Percentiles rank a stretch among this genome's conserved stretches.
phyloP scores from a whole-genome alignment of 2,329 filamentous ascomycete genomes.

The Xylariaceae sp. region DNA sequence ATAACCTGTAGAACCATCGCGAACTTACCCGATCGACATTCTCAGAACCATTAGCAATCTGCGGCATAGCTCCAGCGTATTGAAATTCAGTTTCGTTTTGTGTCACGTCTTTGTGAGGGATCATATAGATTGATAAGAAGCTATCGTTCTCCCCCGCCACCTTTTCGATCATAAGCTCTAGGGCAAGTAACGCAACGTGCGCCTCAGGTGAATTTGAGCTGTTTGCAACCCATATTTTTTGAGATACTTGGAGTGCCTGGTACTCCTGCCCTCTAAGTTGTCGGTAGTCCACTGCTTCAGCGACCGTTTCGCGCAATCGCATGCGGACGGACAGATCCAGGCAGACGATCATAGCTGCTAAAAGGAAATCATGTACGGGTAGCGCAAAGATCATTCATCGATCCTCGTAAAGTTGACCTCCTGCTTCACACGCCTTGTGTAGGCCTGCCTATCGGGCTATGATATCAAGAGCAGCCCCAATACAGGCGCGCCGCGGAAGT shows the following conservation, averaged over 20 bases:
- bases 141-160: not conserved
- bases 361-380: slow-evolving; percentile 55
- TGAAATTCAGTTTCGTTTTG: not conserved
- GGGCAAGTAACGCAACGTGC: not conserved
- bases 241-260: slow-evolving; percentile 25
- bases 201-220: not conserved
- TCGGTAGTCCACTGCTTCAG: not conserved
- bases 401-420: slow-evolving; percentile 51
- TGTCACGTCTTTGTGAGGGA: not conserved
- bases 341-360: slow-evolving; percentile 59
- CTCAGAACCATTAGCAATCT: slow-evolving; percentile 8
- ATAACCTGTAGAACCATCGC: not conserved
- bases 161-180: slow-evolving; percentile 8
- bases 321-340: slow-evolving; percentile 41
- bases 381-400: slow-evolving; percentile 53
- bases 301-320: slow-evolving; percentile 5
- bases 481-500: slow-evolving; percentile 32
- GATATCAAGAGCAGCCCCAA: slow-evolving; percentile 36
- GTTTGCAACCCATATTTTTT: slow-evolving; percentile 35
- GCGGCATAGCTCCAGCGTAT: slow-evolving; percentile 7
- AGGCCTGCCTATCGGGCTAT: slow-evolving; percentile 41
- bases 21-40: slow-evolving; percentile 1
- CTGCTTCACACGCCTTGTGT: slow-evolving; percentile 45
- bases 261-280: slow-evolving; percentile 14
- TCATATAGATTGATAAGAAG: not conserved